Base-by-base conservation (phyloP, 441 rosid genomes). In the Mallotus japonicus region DNA sequence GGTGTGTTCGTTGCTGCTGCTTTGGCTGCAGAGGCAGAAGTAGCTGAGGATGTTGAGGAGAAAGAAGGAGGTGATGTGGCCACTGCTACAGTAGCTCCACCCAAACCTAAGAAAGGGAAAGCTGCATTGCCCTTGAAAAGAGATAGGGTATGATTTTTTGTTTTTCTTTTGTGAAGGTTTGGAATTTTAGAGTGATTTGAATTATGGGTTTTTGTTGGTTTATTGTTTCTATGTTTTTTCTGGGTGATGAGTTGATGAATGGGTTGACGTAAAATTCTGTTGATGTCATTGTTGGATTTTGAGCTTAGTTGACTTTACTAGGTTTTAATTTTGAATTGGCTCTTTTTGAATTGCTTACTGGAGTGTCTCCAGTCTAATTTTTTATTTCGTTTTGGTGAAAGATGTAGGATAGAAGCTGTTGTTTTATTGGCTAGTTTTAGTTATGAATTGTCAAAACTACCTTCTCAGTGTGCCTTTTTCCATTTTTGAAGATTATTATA, bases 71-170 rank as follows among this genome's bases (percentile, higher is more conserved):
- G 71, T 6, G 83, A 74, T 67, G 79, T 73, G 46, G 65, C 82
- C 34, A 63, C 89, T 65, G 79, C 89, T 57, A 70, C 83, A 16
- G 84, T 80, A 55, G 67, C 83, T 55, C 84, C 87, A 5, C 67
- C 86, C 7, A 91, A 88, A 84, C 93, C 92, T 34, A 93, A 89
- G 89, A 95, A 83, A 76, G 98, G 98, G 65, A 95, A 90, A 82
- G 97, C 96, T 62, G 93, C 89, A 40, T 80, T 93, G 86, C 88
- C 77, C 59, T 85, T 91, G 69, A 95, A 95, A 85, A 90, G 95
- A 79, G 98, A 95, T 73, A 86, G 98, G 67, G 99, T 95, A 91
- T n/a, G 84, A 62, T 49, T 76, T 49, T 76, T 40, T 44, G 22
- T 8, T 11, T 61, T 16, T 7, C 66, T 15, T 8, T 57, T 28